Conservation (phyloP, 331 rosid species). For the Phaseolus coccineus region DNA sequence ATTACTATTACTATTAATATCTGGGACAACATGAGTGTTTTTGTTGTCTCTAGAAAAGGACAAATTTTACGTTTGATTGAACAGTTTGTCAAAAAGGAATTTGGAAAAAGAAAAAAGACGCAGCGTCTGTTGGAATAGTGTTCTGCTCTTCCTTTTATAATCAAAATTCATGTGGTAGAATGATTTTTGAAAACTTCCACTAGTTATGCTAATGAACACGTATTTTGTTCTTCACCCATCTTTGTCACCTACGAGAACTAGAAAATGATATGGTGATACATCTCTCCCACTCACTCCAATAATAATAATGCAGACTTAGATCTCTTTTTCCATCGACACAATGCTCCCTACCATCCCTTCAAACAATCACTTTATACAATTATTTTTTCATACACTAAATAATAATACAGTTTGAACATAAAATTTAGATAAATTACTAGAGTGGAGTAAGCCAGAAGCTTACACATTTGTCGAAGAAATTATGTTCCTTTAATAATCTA, state of each 20-base stretch:
- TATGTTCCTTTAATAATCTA: too few relatives aligned
- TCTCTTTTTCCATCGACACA: not conserved
- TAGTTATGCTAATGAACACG: not conserved
- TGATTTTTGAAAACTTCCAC: not conserved
- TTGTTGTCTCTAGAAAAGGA: conserved; percentile 6
- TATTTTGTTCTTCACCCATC: not conserved
- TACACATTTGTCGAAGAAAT: too few relatives aligned
- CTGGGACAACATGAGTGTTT: not conserved
- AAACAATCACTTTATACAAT: not conserved
- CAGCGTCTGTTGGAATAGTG: not conserved
- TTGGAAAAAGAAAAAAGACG: not conserved
- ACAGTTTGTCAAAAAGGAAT: not conserved
- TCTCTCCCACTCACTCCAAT: not conserved
- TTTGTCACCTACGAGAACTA: not conserved
- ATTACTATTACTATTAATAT: not conserved
- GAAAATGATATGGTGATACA: not conserved
- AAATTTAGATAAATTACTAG: not conserved
- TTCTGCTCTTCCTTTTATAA: not conserved
- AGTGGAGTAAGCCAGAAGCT: too few relatives aligned
- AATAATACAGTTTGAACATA: not conserved
- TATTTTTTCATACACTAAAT: not conserved
- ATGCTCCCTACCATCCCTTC: not conserved
- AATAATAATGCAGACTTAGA: not conserved
- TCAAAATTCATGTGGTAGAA: not conserved
- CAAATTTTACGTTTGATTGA: conserved; percentile 3